These are phyloP conservation scores for Protostelium mycophagum DNA, from an alignment of 78 protist genomes.

Conservation along the genomic window DNA sequence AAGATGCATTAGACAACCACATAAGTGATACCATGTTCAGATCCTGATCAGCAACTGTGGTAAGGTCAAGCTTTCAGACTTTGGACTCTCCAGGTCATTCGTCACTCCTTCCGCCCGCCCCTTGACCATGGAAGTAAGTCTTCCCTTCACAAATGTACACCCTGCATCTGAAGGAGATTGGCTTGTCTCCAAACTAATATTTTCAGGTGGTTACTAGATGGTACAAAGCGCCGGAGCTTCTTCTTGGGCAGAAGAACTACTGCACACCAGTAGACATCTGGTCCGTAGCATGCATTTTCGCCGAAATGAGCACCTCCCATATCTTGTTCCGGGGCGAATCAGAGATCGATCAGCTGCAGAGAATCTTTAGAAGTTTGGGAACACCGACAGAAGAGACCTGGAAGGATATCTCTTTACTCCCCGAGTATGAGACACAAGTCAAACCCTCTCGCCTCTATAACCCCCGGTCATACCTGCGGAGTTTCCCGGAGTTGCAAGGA, in stretches of 20 bases:
- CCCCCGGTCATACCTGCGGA: conserved; percentile 42
- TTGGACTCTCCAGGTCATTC: conserved; percentile 88
- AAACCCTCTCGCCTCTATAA: conserved; percentile 77
- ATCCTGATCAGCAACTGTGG: conserved; percentile 81
- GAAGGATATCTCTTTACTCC: conserved; percentile 85
- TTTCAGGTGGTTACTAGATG: conserved; percentile 83
- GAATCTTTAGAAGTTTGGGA: conserved; percentile 83
- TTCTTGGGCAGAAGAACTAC: conserved; percentile 92
- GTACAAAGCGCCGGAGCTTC: conserved; percentile 99
- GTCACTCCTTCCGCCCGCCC: background rate
- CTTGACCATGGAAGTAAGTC: background rate
- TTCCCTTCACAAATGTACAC: background rate
- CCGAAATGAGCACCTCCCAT: conserved; percentile 88
- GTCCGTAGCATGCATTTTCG: conserved; percentile 97
- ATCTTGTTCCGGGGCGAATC: conserved; percentile 95
- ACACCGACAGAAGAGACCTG: conserved; percentile 86
- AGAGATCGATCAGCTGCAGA: conserved; percentile 87
- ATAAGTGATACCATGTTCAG: background rate
- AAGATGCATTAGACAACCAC: background rate
- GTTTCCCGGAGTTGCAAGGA: conserved; percentile 43
- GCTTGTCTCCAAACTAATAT: too few species aligned
- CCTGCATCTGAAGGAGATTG: too few species aligned
- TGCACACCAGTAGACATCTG: conserved; percentile 96
- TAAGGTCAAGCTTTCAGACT: conserved; percentile 96
- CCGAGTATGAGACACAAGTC: conserved; percentile 59